phyloP scores from a whole-genome alignment of 2,329 filamentous ascomycete species.

The Xylariales sp. region DNA sequence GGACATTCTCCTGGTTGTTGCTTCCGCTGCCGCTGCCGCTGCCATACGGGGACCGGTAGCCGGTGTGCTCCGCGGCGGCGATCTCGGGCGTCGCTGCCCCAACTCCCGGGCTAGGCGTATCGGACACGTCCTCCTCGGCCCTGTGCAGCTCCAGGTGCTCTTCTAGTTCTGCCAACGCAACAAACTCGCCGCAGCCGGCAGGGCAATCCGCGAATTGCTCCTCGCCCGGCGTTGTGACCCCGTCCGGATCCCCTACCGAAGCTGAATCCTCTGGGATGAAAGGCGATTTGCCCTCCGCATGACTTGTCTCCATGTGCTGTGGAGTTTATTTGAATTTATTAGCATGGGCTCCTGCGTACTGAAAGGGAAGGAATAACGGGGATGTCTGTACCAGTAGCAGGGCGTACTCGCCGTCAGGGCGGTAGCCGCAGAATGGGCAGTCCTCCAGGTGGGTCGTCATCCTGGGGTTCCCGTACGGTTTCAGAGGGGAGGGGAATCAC shows the following conservation, averaged over 20 bases:
- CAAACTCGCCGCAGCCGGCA: slow-evolving; percentile 54
- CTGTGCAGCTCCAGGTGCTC: slow-evolving; percentile 57
- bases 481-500: too few relatives aligned
- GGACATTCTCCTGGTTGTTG: slow-evolving; percentile 1
- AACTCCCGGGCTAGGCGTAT: too few relatives aligned
- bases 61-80: background rate
- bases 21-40: background rate
- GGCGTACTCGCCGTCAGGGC: slow-evolving; percentile 25
- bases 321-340: too few relatives aligned
- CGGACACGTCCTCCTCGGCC: slow-evolving; percentile 33
- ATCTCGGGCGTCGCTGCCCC: background rate
- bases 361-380: slow-evolving; percentile 1
- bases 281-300: slow-evolving; percentile 19
- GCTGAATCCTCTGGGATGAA: slow-evolving; percentile 15
- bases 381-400: background rate
- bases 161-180: slow-evolving; percentile 47
- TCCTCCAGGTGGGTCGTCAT: slow-evolving; percentile 9
- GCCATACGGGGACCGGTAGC: slow-evolving; percentile 7
- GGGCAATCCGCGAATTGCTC: slow-evolving; percentile 48
- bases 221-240: slow-evolving; percentile 19
- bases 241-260: too few relatives aligned
- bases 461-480: too few relatives aligned
- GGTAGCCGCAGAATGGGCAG: slow-evolving; percentile 36
- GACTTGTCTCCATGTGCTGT: slow-evolving; percentile 23
- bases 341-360: slow-evolving; percentile 5